phyloP scores from a whole-genome alignment of 805 yeast genomes.

The Candida boleticola region DNA sequence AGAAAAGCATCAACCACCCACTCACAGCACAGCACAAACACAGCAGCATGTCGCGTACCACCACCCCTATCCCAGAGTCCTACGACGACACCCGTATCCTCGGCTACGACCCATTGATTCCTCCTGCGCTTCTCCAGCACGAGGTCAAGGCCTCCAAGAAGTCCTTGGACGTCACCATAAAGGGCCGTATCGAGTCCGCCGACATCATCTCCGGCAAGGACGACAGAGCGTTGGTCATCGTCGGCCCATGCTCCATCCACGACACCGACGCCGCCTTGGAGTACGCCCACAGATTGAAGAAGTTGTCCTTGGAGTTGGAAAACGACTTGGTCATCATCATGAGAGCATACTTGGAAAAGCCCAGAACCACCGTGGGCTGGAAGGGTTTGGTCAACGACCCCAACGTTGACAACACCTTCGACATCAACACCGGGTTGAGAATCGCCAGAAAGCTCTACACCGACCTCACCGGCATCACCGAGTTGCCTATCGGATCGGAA shows the following conservation, averaged over 20 bases:
- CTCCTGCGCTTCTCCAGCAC: conserved; percentile 87
- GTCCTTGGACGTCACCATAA: conserved; percentile 61
- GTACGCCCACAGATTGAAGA: conserved; percentile 70
- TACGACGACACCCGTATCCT: conserved; percentile 73
- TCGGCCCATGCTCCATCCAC: conserved; percentile 97
- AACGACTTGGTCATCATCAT: conserved; percentile 80
- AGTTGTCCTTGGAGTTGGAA: conserved; percentile 65
- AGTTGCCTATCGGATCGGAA: conserved; percentile 92
- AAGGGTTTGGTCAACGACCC: conserved; percentile 98
- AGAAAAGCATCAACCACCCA: too few relatives aligned
- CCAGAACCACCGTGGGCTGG: conserved; percentile 99
- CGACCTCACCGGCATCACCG: conserved; percentile 66
- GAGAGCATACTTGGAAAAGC: conserved; percentile 98
- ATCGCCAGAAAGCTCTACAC: conserved; percentile 82
- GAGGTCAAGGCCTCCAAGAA: conserved; percentile 68
- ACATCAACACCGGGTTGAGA: conserved; percentile 91
- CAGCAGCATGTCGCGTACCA: conserved; percentile 8
- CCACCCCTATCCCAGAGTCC: conserved; percentile 61
- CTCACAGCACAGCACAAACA: too few relatives aligned
- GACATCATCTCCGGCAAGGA: conserved; percentile 70
- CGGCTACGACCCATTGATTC: conserved; percentile 91
- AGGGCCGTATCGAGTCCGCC: conserved; percentile 77
- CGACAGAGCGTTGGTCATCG: conserved; percentile 83
- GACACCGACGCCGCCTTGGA: conserved; percentile 88
- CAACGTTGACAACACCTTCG: conserved; percentile 85